Percentiles rank a stretch among this genome's conserved stretches.
Evolutionary conservation across 164 flowering plant species (phyloP).

Genomic region (Vitis labrusca): DNA sequence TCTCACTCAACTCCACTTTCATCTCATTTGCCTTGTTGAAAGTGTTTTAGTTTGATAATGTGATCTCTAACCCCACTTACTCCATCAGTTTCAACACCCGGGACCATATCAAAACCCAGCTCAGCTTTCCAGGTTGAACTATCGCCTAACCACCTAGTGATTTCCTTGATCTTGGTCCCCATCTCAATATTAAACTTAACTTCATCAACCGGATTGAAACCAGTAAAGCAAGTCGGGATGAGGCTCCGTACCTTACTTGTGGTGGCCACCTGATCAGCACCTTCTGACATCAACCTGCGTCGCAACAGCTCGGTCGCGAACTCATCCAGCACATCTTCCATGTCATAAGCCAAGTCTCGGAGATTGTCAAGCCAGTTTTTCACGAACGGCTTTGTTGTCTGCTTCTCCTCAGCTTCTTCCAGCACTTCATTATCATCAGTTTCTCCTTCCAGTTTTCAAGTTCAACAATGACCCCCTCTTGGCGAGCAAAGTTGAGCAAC

Average conservation of each 20-base stretch:
- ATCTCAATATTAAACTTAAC: background rate
- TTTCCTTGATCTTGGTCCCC: conserved; percentile 12
- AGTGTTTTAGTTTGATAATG: too few relatives aligned
- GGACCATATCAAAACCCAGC: conserved; percentile 6
- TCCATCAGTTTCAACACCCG: too few relatives aligned
- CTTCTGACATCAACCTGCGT: background rate
- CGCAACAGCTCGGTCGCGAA: background rate
- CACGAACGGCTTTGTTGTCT: background rate
- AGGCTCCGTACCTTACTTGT: background rate
- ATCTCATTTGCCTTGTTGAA: too few relatives aligned
- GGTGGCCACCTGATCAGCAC: background rate
- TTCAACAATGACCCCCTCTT: background rate
- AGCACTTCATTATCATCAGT: conserved; percentile 4
- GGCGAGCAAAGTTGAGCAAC: too few relatives aligned
- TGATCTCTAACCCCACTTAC: too few relatives aligned
- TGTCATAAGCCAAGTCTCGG: conserved; percentile 12
- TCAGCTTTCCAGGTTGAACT: background rate
- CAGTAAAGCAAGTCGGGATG: background rate
- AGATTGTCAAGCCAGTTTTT: conserved; percentile 7
- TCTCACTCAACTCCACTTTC: too few relatives aligned
- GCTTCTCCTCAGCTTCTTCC: conserved; percentile 14
- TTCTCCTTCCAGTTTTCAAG: background rate
- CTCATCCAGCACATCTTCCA: background rate
- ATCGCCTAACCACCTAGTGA: conserved; percentile 2
- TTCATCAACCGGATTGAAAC: background rate